Evolutionary conservation across 768 basidiomycete species (phyloP).

Genomic region (Calocybe cyanea): DNA sequence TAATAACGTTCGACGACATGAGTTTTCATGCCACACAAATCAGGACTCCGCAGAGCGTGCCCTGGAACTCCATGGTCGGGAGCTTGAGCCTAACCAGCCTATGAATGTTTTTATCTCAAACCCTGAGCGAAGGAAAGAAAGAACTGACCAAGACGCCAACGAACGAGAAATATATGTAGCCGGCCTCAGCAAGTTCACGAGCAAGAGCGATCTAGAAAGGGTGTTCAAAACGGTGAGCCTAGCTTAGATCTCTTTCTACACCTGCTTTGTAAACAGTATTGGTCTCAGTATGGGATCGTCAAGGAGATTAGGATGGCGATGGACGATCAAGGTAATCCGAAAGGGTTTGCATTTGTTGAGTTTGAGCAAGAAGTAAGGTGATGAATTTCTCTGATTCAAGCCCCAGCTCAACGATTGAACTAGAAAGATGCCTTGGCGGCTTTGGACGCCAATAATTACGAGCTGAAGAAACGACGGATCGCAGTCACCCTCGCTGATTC

Average conservation of each 20-base stretch:
- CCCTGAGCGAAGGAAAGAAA: constrained; percentile 82
- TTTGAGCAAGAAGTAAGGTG: constrained; percentile 72
- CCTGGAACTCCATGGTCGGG: constrained; percentile 73
- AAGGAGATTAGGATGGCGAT: constrained; percentile 78
- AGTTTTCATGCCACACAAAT: background rate
- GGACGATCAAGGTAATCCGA: constrained; percentile 66
- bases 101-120: constrained; percentile 86
- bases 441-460: constrained; percentile 78
- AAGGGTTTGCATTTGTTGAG: constrained; percentile 92
- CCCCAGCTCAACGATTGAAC: background rate
- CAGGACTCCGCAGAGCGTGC: constrained; percentile 71
- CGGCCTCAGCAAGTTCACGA: constrained; percentile 76
- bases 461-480: constrained; percentile 86
- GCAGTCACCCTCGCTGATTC: constrained; percentile 84
- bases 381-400: background rate
- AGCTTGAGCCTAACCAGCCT: constrained; percentile 63
- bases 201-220: constrained; percentile 70
- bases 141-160: constrained; percentile 85
- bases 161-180: constrained; percentile 86
- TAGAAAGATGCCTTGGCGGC: constrained; percentile 71
- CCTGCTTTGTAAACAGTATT: constrained; percentile 3
- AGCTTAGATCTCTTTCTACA: background rate
- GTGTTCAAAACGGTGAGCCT: constrained; percentile 70
- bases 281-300: constrained; percentile 69
- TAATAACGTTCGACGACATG: background rate